These are phyloP conservation scores for Rhizopogon roseolus DNA, from an alignment of 768 basidiomycete species.

Conservation along the genomic window DNA sequence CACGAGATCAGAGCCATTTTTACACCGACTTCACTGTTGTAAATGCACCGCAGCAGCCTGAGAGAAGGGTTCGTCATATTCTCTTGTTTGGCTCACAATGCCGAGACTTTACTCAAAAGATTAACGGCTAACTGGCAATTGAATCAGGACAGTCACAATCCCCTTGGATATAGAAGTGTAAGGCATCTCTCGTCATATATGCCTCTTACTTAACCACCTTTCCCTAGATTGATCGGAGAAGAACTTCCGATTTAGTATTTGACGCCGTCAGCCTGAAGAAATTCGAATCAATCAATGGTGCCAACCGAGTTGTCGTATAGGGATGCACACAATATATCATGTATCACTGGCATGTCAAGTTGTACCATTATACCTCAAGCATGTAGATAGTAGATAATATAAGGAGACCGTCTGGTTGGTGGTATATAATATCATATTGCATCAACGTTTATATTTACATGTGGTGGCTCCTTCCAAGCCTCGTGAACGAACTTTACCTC, in stretches of 20 bases:
- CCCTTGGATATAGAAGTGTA: slow-evolving; percentile 12
- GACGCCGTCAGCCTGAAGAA: slow-evolving; percentile 14
- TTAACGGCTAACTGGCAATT: slow-evolving; percentile 7
- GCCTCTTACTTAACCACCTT: not conserved
- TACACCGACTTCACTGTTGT: slow-evolving; percentile 19
- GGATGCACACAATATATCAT: not conserved
- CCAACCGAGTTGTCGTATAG: not conserved
- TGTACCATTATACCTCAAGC: not conserved
- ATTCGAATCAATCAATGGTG: not conserved
- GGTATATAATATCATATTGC: not conserved
- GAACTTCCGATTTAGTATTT: slow-evolving; percentile 16
- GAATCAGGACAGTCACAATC: slow-evolving; percentile 9
- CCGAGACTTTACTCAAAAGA: not conserved
- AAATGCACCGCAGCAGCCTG: slow-evolving; percentile 17
- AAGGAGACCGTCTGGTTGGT: not conserved
- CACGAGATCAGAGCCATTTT: slow-evolving; percentile 7
- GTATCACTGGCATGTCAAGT: not conserved
- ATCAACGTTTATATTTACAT: no score
- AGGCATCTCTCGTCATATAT: not conserved
- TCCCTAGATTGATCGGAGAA: slow-evolving; percentile 5
- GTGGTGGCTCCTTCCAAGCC: no score
- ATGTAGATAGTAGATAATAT: not conserved
- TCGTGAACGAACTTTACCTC: no score
- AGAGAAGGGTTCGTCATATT: slow-evolving; percentile 13
- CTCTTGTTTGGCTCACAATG: not conserved